Base-by-base conservation (phyloP, 1,139 yeast species). In the Taphrina sp. region DNA sequence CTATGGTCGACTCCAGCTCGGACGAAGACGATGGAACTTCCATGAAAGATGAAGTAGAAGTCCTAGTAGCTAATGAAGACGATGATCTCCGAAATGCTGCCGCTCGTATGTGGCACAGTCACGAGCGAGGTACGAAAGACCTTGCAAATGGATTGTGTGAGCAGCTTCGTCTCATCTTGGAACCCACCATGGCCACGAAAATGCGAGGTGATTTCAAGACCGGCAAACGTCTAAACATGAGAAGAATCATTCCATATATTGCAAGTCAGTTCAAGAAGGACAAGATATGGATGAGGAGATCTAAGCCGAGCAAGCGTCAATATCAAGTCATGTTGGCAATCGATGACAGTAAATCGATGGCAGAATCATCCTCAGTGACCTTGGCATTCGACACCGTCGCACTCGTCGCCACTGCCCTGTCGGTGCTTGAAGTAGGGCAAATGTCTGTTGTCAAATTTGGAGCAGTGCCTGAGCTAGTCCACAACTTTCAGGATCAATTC, bases 201-300 rank as follows among this genome's bases (percentile, higher is more conserved):
- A 75, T 94, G 59, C 82, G 81, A 62, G 99, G 99, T 65, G 98
- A 94, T 69, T 94, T 88, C 72, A 89, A 90, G 71, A 90, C 97
- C 1, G 99, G 99, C 69, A 94, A 94, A 70, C 77, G 98, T 63
- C 78, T 94, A 66, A 94, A 94, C 70, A 90, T 94, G 97, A 92
- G 90, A 76, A 77, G 97, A 63, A 94, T 94, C 64, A 92, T 94
- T 66, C 96, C 98, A 12, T 94, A 92, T 71, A 92, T 94, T 74
- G 98, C 99, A 1, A 86, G 95, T 47, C 96, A 90, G 66, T 94
- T 89, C 79, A 83, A 95, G 66, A 92, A 92, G 70, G 99, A 94
- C 70, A 94, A 94, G 75, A 94, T 94, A 61, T 94, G 99, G 99
- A 77, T 94, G 73, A 81, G 96, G 67, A 82, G 99, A 71, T 90